Base-by-base conservation (phyloP, 2,329 filamentous ascomycete species). In the Ophiognomonia clavigignenti-juglandacearum region DNA sequence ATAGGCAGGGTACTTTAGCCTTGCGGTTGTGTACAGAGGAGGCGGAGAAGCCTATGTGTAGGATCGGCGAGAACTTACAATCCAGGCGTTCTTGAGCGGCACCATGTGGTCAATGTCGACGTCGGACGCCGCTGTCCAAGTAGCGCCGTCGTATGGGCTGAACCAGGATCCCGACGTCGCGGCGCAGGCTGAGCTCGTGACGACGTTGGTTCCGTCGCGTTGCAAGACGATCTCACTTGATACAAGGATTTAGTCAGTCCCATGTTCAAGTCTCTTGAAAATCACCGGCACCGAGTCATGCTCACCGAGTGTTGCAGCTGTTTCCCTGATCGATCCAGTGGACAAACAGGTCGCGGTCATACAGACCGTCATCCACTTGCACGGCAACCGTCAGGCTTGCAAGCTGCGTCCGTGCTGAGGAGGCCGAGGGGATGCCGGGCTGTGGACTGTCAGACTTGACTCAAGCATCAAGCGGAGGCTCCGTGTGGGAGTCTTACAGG, bases 81-180 rank as follows among this genome's bases (percentile, higher is more conserved):
- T 81, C 87, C 86, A 92, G 5, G 87, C 86, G 59, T 91, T 88
- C 61, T 84, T 83, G 51, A 95, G 64, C 1, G 88, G 87, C 3
- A 95, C 86, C 67, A 93, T 74, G 62, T 93, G 88, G 63, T 93
- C 88, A 50, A 93, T 92, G 56, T 92, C 86, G 1, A 93, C 64
- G 56, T 91, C 85, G 16, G 73, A 77, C 1, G 86, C 78, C 1
- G 71, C 69, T 0, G 79, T 84, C 83, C 85, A 89, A 1, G 73
- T 80, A 0, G 69, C 82, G 14, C 86, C 86, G 58, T 92, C 88
- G 61, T 86, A 93, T 0, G 85, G 84, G 29, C 78, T 83, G 34
- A 63, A 65, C 88, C 88, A 93, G 0, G 69, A 72, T 4, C 88
- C 88, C 3, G 77, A 80, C 0, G 74, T 82, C 0, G 85, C 65